Evolutionary conservation across 768 basidiomycete genomes (phyloP).

Genomic region (Hygrophorus russula): DNA sequence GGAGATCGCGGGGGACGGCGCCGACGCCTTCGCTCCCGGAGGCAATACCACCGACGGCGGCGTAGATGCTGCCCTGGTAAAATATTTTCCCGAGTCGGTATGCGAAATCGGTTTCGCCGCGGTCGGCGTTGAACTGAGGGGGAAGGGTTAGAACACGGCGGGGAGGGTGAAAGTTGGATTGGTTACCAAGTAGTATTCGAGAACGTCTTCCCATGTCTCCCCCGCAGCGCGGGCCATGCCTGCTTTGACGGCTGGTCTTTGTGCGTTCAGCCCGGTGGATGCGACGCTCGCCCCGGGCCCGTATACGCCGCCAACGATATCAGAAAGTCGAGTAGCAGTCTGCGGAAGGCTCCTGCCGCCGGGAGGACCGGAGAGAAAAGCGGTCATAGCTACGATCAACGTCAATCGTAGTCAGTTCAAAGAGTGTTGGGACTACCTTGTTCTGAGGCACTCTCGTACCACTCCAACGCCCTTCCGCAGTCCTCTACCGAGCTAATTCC

Average conservation of each 20-base stretch:
- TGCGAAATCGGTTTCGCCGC: constrained; percentile 81
- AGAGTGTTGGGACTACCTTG: constrained; percentile 37
- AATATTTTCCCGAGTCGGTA: constrained; percentile 91
- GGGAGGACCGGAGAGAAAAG: constrained; percentile 78
- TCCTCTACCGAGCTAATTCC: constrained; percentile 88
- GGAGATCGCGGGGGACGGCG: constrained; percentile 71
- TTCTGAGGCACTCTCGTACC: constrained; percentile 87
- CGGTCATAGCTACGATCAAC: constrained; percentile 52
- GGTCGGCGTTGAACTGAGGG: constrained; percentile 83
- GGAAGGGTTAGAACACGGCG: constrained; percentile 2
- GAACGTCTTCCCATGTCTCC: constrained; percentile 87
- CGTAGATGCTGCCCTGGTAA: constrained; percentile 92
- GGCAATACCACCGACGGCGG: constrained; percentile 62
- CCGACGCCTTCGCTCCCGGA: constrained; percentile 92
- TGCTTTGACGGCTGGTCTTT: constrained; percentile 73
- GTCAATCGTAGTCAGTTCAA: constrained; percentile 3
- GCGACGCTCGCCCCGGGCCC: constrained; percentile 93
- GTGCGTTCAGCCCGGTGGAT: constrained; percentile 67
- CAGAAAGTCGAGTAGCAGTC: constrained; percentile 73
- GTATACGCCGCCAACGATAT: constrained; percentile 86
- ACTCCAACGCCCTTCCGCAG: constrained; percentile 72
- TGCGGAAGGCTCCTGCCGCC: constrained; percentile 82
- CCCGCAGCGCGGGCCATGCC: constrained; percentile 76
- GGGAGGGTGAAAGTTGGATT: not conserved
- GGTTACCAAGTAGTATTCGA: constrained; percentile 82